Evolutionary conservation across 805 yeast genomes (phyloP).

Genomic region (Jamesozyma lodderae): DNA sequence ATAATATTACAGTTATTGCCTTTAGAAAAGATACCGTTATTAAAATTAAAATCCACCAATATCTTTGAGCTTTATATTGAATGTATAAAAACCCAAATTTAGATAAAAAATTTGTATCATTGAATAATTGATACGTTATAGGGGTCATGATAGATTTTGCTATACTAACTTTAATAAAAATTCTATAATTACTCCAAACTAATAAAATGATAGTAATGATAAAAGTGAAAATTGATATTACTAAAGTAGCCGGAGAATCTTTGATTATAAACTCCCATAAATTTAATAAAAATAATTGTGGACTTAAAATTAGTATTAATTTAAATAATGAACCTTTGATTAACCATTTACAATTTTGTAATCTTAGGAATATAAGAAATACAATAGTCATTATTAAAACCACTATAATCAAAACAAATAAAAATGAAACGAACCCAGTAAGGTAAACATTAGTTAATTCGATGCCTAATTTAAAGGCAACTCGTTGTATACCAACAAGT

Average conservation of each 20-base stretch:
- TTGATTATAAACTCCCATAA: constrained; percentile 81
- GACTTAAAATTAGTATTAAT: constrained; percentile 64
- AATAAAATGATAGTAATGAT: constrained; percentile 49
- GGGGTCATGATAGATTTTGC: constrained; percentile 68
- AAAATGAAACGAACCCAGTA: constrained; percentile 76
- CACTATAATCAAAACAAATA: constrained; percentile 61
- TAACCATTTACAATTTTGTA: constrained; percentile 64
- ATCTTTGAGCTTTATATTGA: constrained; percentile 77
- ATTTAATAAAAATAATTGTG: constrained; percentile 72
- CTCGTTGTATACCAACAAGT: constrained; percentile 85
- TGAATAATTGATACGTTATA: constrained; percentile 84
- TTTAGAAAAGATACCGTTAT: constrained; percentile 59
- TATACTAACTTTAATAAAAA: constrained; percentile 61
- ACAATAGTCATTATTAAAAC: constrained; percentile 44
- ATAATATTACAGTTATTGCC: constrained; percentile 74
- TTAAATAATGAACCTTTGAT: constrained; percentile 85
- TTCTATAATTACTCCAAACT: constrained; percentile 62
- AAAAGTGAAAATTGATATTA: constrained; percentile 65
- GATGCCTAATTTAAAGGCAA: constrained; percentile 71
- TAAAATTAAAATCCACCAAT: constrained; percentile 67
- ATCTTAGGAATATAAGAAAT: constrained; percentile 65
- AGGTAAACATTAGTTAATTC: constrained; percentile 79
- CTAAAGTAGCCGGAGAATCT: constrained; percentile 76
- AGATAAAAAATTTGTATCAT: constrained; percentile 70
- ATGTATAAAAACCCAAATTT: constrained; percentile 87